Percentiles rank a stretch among this genome's conserved stretches.
These are phyloP conservation scores for Phoma herbarum DNA, from an alignment of 2,329 filamentous ascomycete genomes.

Conservation along the genomic window DNA sequence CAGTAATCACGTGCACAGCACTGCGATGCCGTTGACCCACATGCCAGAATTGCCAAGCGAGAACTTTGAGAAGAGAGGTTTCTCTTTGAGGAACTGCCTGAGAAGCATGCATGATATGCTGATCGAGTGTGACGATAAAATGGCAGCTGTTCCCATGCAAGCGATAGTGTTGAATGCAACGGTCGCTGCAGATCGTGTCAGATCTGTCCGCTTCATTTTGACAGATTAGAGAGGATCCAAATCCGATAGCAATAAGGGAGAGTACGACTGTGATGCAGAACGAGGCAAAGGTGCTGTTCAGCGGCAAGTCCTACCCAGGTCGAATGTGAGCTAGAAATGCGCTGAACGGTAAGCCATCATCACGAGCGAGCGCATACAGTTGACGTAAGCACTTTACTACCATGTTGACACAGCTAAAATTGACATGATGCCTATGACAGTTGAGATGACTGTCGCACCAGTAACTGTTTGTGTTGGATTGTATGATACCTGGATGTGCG, in stretches of 20 bases:
- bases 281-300: conserved; percentile 57
- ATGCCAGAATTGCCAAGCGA: conserved; percentile 57
- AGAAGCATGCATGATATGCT: conserved; percentile 58
- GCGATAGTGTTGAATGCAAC: conserved; percentile 28
- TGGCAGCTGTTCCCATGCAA: conserved; percentile 33
- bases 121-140: conserved; percentile 45
- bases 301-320: conserved; percentile 45
- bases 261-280: conserved; percentile 49
- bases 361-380: conserved; percentile 46
- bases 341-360: conserved; percentile 31
- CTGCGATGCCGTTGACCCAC: conserved; percentile 53
- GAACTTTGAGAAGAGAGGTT: conserved; percentile 57
- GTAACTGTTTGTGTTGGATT: conserved; percentile 10
- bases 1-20: conserved; percentile 53
- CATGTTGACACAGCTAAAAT: conserved; percentile 38
- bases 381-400: conserved; percentile 43
- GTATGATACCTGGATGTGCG: conserved; percentile 19
- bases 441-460: conserved; percentile 32
- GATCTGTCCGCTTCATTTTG: not conserved
- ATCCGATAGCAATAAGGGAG: not conserved
- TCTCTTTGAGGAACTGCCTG: conserved; percentile 54
- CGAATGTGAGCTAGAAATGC: conserved; percentile 26
- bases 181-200: not conserved
- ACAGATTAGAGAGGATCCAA: not conserved
- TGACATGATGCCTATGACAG: conserved; percentile 39